Evolutionary conservation across 1,139 yeast genomes (phyloP), one percentile per base, ranked within the genome.

Genomic region (Geotrichum australiense): DNA sequence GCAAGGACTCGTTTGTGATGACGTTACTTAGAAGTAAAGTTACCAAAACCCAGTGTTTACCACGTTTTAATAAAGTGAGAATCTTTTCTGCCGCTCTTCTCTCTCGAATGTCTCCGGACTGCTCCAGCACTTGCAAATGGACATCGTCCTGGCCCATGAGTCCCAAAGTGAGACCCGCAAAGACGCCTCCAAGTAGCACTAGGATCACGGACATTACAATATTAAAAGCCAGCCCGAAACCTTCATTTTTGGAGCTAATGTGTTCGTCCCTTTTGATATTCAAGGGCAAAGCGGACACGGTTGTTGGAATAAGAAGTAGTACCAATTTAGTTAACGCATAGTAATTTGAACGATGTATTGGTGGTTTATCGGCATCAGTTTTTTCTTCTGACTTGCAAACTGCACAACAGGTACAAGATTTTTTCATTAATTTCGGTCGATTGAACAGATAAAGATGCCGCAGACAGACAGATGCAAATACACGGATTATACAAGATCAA

Each of bases 91-190:
- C 93, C 49, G 79, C 73, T 46, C 65, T 70, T 34, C 81, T 73
- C 62, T 91, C 97, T 14, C 61, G 52, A 5, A 56, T 51, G 14
- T 69, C 71, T 10, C 81, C 81, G 12, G 75, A 68, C 47, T 65
- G 66, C 42, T 59, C 61, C 33, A 66, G 61, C 7, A 68, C 72
- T 51, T 68, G 70, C 20, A 68, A 56, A 55, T 87, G 85, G 31
- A 89, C 93, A 63, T 89, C 97, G 62, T 91, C 97, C 63, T 89
- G 97, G 49, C 97, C 97, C 98, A 91, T 91, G 23, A 91, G 72
- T 2, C 94, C 97, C 43, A 91, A 71, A 18, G 98, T 91, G 41
- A 91, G 69, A 6, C 97, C 98, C 2, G 98, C 97, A 68, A 91
- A 91, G 11, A 87, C 83, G 51, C 98, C 98, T 41, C 98, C 98